Percentiles rank a stretch among this genome's conserved stretches.
Evolutionary conservation across 495 filamentous ascomycete species (phyloP).

Genomic region (Parathielavia appendiculata): DNA sequence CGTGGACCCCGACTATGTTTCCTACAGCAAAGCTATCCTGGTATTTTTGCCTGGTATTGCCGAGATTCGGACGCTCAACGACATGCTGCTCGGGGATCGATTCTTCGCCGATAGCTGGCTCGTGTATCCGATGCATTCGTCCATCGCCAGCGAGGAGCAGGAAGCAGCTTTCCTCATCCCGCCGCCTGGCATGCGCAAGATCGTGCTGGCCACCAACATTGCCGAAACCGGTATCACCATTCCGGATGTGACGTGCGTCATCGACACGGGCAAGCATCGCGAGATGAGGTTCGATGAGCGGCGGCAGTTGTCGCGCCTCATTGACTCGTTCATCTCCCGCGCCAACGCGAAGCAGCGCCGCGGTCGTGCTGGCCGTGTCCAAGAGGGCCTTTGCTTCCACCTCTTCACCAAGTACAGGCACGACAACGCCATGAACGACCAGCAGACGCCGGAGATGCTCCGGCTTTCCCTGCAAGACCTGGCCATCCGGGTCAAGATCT

Average conservation of each 20-base stretch:
- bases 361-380: conserved; percentile 92
- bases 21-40: conserved; percentile 83
- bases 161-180: conserved; percentile 85
- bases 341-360: conserved; percentile 93
- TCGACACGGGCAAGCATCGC: conserved; percentile 92
- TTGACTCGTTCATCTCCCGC: conserved; percentile 87
- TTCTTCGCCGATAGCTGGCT: conserved; percentile 67
- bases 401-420: conserved; percentile 85
- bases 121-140: conserved; percentile 84
- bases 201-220: conserved; percentile 93
- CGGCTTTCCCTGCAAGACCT: conserved; percentile 90
- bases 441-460: conserved; percentile 94
- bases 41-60: conserved; percentile 93
- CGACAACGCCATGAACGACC: conserved; percentile 71
- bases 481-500: conserved; percentile 94
- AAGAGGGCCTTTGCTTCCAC: conserved; percentile 90
- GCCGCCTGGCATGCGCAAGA: conserved; percentile 74
- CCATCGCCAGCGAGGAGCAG: conserved; percentile 93
- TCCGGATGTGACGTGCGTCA: conserved; percentile 90
- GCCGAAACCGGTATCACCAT: conserved; percentile 97
- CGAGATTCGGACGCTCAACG: conserved; percentile 83
- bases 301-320: conserved; percentile 79
- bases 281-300: conserved; percentile 95
- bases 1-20: conserved; percentile 53
- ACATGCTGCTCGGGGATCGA: conserved; percentile 67